Base-by-base conservation (phyloP, 352 stramenopile species). In the Phytophthora megakarya region DNA sequence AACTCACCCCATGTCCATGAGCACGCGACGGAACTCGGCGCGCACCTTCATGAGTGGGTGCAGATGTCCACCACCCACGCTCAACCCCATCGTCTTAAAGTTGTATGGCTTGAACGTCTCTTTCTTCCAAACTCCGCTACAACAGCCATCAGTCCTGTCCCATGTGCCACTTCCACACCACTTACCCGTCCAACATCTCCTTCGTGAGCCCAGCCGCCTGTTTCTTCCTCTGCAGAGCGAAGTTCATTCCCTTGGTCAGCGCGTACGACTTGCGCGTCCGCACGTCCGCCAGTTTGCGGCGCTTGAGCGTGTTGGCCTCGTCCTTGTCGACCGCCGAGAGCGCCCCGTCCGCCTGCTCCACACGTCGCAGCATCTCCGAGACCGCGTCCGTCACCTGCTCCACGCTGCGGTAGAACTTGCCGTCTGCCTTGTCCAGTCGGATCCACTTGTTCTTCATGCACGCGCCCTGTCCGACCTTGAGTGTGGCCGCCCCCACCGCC, bases 361-460 rank as follows among this genome's bases (percentile, higher is more conserved):
- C 96, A 37, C 93, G 84, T 35, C 80, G 86, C 60, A 98, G 95
- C 42, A 98, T 78, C 37, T 89, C 79, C 35, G 88, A 85, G 7
- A 88, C 73, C 10, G 86, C 80, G 68, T 98, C 77, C 49, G 51
- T 46, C 5, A 93, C 73, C 7, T 73, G 47, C 9, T 89, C 82
- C 7, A 88, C 82, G 51, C 86, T 90, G 75, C 85, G 85, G 69
- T 88, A 90, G 47, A 98, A 79, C 65, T 96, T 95, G 19, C 80
- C 84, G n/a, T 82, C 79, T 23, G 83, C 80, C 65, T 96, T 96
- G 76, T 98, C 91, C 57, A 98, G 91, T 50, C 93, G 90, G 53
- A 98, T 90, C 97, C 97, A 99, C 68, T 97, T 98, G 80, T 98
- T 98, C 81, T 99, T 98, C 93, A 99, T 98, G 74, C 90, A 98